Conservation (phyloP, 2,329 filamentous ascomycete genomes). For the Verticillium isaacii region DNA sequence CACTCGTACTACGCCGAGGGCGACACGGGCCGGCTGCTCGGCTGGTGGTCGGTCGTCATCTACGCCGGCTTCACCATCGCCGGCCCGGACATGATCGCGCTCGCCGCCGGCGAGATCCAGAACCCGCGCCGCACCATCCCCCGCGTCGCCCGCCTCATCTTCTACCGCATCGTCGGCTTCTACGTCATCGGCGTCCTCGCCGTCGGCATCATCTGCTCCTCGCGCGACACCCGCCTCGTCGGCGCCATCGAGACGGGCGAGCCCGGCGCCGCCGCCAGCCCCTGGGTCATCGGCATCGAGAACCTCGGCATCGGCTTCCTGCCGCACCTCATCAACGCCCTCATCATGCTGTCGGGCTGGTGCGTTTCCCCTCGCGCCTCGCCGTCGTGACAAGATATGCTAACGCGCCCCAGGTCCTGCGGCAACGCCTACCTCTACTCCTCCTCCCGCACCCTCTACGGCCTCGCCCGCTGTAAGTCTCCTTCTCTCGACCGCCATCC, state of each 20-base stretch:
- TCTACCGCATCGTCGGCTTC: constrained; percentile 67
- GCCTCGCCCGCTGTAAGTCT: constrained; percentile 34
- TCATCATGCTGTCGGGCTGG: constrained; percentile 19
- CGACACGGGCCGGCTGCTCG: constrained; percentile 55
- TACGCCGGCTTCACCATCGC: constrained; percentile 65
- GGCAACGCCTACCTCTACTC: constrained; percentile 50
- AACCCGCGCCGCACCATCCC: constrained; percentile 63
- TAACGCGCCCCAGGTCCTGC: constrained; percentile 22
- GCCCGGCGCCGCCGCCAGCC: constrained; percentile 45
- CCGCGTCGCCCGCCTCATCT: constrained; percentile 66
- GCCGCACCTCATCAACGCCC: constrained; percentile 54
- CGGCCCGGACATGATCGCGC: constrained; percentile 61
- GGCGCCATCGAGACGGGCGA: constrained; percentile 48
- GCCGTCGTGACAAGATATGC: background rate
- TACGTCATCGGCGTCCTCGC: constrained; percentile 63
- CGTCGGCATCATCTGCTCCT: constrained; percentile 54
- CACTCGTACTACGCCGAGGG: constrained; percentile 34
- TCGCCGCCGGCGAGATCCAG: constrained; percentile 53
- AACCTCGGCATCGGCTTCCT: constrained; percentile 45
- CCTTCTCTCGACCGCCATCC: background rate
- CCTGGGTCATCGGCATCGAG: constrained; percentile 50
- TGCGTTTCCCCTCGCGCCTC: background rate
- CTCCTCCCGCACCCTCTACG: constrained; percentile 44
- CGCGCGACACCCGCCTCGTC: constrained; percentile 49
- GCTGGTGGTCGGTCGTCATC: constrained; percentile 52